phyloP scores from a whole-genome alignment of 2,329 filamentous ascomycete genomes.

The Pseudonectria buxi region DNA sequence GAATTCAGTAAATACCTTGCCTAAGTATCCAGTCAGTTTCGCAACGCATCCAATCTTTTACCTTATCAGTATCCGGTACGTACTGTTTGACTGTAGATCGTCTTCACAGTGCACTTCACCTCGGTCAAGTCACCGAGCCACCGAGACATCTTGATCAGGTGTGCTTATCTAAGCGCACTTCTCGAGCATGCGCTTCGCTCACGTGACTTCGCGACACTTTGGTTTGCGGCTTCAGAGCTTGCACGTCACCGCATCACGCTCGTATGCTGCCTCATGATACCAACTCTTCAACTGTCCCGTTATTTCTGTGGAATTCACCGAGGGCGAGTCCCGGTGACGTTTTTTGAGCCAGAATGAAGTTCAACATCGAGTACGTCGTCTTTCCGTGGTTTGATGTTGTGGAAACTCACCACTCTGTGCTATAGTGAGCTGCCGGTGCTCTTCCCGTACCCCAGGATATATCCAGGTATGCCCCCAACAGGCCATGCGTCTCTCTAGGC shows the following conservation, averaged over 20 bases:
- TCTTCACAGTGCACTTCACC: too few species aligned
- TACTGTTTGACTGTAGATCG: too few species aligned
- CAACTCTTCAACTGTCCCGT: constrained; percentile 1
- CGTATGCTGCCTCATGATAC: constrained; percentile 3
- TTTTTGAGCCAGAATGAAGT: constrained; percentile 37
- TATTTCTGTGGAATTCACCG: constrained; percentile 6
- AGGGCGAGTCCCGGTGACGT: constrained; percentile 11
- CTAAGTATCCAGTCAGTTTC: too few species aligned
- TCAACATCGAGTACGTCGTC: constrained; percentile 41
- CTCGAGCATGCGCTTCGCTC: constrained; percentile 4
- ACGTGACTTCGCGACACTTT: constrained; percentile 27
- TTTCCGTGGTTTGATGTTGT: not conserved
- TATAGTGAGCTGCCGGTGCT: constrained; percentile 48
- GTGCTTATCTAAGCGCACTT: not conserved
- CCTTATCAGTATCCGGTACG: too few species aligned
- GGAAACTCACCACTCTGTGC: constrained; percentile 12
- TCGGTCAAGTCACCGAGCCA: too few species aligned
- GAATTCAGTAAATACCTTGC: too few species aligned
- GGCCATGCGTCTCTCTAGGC: not conserved
- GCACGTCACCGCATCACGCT: constrained; percentile 18
- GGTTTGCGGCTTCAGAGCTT: constrained; percentile 13
- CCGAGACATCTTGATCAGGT: too few species aligned
- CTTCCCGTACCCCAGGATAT: constrained; percentile 54
- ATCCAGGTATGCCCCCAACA: constrained; percentile 38
- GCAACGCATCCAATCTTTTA: too few species aligned